These are phyloP conservation scores for Cutaneotrichosporon cutaneum DNA, from an alignment of 1,284 basidiomycete species.

Conservation along the genomic window DNA sequence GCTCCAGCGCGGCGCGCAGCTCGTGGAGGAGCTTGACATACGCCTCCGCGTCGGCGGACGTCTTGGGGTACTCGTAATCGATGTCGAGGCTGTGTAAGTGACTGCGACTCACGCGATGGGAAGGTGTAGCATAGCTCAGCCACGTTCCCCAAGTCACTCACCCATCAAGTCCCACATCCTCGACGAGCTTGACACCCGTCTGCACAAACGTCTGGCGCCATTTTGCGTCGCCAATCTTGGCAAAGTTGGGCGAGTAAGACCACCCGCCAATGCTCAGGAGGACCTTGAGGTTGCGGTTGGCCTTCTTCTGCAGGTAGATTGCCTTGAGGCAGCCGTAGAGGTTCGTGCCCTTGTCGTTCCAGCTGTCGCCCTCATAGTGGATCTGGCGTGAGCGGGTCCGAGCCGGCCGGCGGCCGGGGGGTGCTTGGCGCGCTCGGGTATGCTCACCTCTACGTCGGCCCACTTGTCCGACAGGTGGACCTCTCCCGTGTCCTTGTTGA, in stretches of 20 bases:
- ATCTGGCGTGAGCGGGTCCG: conserved; percentile 54
- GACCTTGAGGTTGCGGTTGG: conserved; percentile 73
- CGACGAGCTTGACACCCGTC: conserved; percentile 68
- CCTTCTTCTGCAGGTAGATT: conserved; percentile 74
- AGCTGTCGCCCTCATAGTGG: conserved; percentile 69
- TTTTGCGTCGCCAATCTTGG: conserved; percentile 59
- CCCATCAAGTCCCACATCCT: conserved; percentile 89
- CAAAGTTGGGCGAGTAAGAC: conserved; percentile 72
- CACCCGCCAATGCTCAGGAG: conserved; percentile 78
- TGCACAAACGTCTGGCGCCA: conserved; percentile 68
- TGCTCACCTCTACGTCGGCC: conserved; percentile 71
- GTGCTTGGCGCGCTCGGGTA: neutral
- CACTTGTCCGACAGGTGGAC: conserved; percentile 74
- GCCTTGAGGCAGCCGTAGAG: conserved; percentile 86
- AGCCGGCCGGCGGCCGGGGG: too few relatives aligned
- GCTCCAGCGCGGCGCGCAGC: conserved; percentile 53
- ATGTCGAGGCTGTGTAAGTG: conserved; percentile 30
- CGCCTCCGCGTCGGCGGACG: conserved; percentile 52
- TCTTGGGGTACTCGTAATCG: conserved; percentile 58
- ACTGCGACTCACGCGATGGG: neutral
- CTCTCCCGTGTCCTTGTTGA: conserved; percentile 64
- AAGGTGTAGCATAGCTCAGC: too few relatives aligned
- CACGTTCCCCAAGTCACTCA: conserved; percentile 53
- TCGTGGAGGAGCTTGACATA: conserved; percentile 56
- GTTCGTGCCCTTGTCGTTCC: conserved; percentile 80